Evolutionary conservation across 164 flowering plant genomes (phyloP).

Genomic region (Cinnamomum micranthum): DNA sequence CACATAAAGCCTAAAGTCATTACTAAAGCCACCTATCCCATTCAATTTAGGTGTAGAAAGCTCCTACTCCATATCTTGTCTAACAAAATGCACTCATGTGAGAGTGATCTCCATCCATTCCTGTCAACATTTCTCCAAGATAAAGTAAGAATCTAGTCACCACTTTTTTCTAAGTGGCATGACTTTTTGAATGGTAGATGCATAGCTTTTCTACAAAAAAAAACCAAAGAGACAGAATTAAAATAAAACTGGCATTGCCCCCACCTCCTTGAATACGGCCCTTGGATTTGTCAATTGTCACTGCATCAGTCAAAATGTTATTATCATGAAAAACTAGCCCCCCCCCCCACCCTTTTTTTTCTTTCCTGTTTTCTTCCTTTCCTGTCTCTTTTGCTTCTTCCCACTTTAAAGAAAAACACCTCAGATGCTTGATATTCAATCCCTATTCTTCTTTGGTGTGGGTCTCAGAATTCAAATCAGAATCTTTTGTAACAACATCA

Average conservation of each 20-base stretch:
- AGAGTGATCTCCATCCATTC: slow-evolving; percentile 4
- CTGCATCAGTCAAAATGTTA: background rate
- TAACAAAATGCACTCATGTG: background rate
- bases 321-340: background rate
- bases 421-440: too few relatives aligned
- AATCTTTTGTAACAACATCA: too few relatives aligned
- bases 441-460: too few relatives aligned
- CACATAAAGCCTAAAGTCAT: too few relatives aligned
- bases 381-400: background rate
- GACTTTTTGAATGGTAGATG: background rate
- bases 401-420: background rate
- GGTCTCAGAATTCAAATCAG: too few relatives aligned
- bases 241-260: background rate
- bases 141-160: background rate
- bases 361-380: too few relatives aligned
- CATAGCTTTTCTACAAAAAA: background rate
- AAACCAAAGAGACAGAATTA: background rate
- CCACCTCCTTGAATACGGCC: background rate
- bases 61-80: background rate
- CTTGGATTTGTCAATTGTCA: background rate
- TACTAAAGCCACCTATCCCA: too few relatives aligned
- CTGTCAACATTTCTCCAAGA: background rate
- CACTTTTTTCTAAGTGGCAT: background rate
- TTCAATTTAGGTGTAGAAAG: too few relatives aligned
- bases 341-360: too few relatives aligned